phyloP scores from a whole-genome alignment of 371 early-diverging fungal genomes.

The Apophysomyces variabilis region DNA sequence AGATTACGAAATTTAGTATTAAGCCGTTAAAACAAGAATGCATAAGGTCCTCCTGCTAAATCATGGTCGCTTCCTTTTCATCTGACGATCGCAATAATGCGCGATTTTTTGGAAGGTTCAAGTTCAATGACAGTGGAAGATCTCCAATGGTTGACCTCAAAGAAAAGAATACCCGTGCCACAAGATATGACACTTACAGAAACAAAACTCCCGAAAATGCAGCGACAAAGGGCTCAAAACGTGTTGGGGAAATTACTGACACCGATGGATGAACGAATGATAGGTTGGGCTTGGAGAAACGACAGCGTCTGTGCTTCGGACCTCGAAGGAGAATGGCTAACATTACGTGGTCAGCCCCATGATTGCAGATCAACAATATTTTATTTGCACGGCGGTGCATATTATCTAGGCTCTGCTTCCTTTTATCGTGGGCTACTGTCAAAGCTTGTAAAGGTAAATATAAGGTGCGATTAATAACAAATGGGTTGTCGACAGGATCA shows the following conservation, averaged over 20 bases:
- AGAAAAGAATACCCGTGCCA: slow-evolving; percentile 36
- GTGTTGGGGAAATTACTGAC: slow-evolving; percentile 24
- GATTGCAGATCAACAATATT: slow-evolving; percentile 34
- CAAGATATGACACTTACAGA: slow-evolving; percentile 23
- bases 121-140: slow-evolving; percentile 42
- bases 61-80: slow-evolving; percentile 49
- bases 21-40: too few species aligned
- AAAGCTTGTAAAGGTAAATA: slow-evolving; percentile 44
- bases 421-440: slow-evolving; percentile 51
- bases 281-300: slow-evolving; percentile 50
- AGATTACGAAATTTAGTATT: too few species aligned
- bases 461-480: too few species aligned
- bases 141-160: slow-evolving; percentile 34
- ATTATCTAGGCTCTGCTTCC: slow-evolving; percentile 53
- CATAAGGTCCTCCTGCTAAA: slow-evolving; percentile 46
- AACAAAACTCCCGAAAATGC: slow-evolving; percentile 31
- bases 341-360: background rate
- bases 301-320: slow-evolving; percentile 26
- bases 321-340: slow-evolving; percentile 44
- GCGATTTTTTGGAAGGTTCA: slow-evolving; percentile 34
- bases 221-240: slow-evolving; percentile 35
- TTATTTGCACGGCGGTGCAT: slow-evolving; percentile 81
- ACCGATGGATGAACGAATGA: slow-evolving; percentile 24
- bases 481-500: too few species aligned
- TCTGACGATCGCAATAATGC: slow-evolving; percentile 36